Conservation (phyloP, 2,329 filamentous ascomycete genomes). For the Xylariaceae sp. region DNA sequence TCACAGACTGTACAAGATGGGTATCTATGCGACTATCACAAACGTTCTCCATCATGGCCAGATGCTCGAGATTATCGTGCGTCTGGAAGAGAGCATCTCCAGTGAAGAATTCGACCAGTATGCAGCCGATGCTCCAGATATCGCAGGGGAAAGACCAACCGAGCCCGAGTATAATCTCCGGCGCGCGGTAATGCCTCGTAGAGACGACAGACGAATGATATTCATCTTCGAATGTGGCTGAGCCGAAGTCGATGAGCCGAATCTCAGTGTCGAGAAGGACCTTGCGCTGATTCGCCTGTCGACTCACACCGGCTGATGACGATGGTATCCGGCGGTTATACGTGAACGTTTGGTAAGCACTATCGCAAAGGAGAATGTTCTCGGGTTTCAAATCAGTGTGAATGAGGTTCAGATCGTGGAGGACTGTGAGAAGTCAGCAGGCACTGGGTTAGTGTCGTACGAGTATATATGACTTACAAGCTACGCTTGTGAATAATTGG, state of each 20-base stretch:
- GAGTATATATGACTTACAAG: slow-evolving; percentile 67
- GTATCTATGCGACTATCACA: slow-evolving; percentile 62
- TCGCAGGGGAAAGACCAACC: slow-evolving; percentile 74
- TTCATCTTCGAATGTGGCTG: slow-evolving; percentile 72
- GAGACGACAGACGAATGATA: slow-evolving; percentile 74
- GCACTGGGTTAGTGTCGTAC: background rate
- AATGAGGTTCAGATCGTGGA: slow-evolving; percentile 96
- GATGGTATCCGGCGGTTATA: slow-evolving; percentile 72
- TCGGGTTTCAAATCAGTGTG: slow-evolving; percentile 81
- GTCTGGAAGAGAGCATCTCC: slow-evolving; percentile 73
- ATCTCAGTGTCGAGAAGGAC: slow-evolving; percentile 72
- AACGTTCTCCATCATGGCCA: slow-evolving; percentile 77
- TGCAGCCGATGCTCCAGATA: slow-evolving; percentile 75
- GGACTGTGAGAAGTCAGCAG: slow-evolving; percentile 58
- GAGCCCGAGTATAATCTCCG: slow-evolving; percentile 70
- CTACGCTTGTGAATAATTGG: slow-evolving; percentile 96
- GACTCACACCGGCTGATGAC: slow-evolving; percentile 61
- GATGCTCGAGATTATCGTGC: slow-evolving; percentile 71
- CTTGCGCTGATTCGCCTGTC: slow-evolving; percentile 64
- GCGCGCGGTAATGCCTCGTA: slow-evolving; percentile 70
- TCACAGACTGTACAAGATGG: slow-evolving; percentile 59
- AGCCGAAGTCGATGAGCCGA: slow-evolving; percentile 71
- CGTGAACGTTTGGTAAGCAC: slow-evolving; percentile 69
- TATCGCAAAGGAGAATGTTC: slow-evolving; percentile 69
- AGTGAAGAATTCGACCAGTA: slow-evolving; percentile 72